Conservation (phyloP, 2,329 filamentous ascomycete species). For the Colletotrichum cordylinicola region DNA sequence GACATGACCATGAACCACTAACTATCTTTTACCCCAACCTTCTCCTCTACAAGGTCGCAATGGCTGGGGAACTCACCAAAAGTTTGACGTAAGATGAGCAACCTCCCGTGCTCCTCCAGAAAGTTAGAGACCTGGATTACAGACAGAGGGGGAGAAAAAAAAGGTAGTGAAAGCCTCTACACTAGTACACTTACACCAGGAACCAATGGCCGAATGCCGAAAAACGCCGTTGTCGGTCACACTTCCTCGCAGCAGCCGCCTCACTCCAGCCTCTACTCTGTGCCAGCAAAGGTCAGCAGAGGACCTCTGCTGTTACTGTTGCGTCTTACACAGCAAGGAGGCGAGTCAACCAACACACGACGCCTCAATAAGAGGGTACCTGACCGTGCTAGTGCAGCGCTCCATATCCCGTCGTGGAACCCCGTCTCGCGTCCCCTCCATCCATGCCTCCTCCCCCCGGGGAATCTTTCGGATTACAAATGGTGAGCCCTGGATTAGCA, state of each 20-base stretch:
- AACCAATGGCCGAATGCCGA: conserved; percentile 17
- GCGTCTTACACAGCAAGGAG: neutral
- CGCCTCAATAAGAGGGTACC: neutral
- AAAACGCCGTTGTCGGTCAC: conserved; percentile 14
- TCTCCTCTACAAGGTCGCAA: neutral
- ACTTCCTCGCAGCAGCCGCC: neutral
- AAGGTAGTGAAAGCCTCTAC: neutral
- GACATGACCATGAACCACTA: neutral
- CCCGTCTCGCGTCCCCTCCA: neutral
- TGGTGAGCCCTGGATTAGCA: conserved; percentile 5
- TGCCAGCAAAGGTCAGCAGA: neutral
- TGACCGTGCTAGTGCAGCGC: neutral
- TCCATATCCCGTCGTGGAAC: conserved; percentile 17
- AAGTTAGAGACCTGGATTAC: neutral
- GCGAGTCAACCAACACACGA: conserved; percentile 4
- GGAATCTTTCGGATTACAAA: conserved; percentile 23
- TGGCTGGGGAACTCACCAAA: neutral
- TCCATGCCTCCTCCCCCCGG: conserved; percentile 1
- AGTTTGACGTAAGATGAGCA: neutral
- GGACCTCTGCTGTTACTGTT: neutral
- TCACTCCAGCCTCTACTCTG: neutral
- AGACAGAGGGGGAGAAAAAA: neutral
- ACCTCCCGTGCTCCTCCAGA: neutral
- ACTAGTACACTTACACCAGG: neutral
- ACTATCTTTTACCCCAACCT: neutral